phyloP scores from a whole-genome alignment of 192 early-diverging fungal genomes.

The Coemansia sp. region DNA sequence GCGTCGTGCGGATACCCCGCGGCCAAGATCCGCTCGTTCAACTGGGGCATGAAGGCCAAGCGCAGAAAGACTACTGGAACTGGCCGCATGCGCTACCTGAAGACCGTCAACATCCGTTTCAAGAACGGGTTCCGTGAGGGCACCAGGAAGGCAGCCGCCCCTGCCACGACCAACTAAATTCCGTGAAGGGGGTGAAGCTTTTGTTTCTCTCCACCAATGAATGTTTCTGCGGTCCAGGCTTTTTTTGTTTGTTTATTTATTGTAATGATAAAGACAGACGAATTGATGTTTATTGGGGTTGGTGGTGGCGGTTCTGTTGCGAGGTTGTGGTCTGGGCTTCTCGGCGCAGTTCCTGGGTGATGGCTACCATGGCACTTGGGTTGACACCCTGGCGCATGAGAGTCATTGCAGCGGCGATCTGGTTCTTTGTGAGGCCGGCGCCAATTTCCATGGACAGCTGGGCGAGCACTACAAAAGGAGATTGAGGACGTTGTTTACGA shows the following conservation, averaged over 20 bases:
- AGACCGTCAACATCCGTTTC: constrained; percentile 86
- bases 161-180: constrained; percentile 21
- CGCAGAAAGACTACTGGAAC: constrained; percentile 99
- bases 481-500: not conserved
- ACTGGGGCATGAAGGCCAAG: constrained; percentile 95
- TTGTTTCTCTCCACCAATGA: too few relatives aligned
- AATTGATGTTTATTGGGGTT: not conserved
- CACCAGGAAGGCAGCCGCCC: constrained; percentile 15
- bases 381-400: constrained; percentile 46
- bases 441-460: constrained; percentile 33
- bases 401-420: constrained; percentile 37
- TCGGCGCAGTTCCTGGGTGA: constrained; percentile 44
- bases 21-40: constrained; percentile 95
- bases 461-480: constrained; percentile 30
- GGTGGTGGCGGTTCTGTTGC: not conserved
- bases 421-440: constrained; percentile 39
- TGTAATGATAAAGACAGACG: not conserved
- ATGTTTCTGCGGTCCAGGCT: too few relatives aligned
- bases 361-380: constrained; percentile 41
- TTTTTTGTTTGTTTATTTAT: not conserved
- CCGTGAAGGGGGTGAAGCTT: not conserved
- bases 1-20: constrained; percentile 98
- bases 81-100: constrained; percentile 96
- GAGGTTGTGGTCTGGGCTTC: constrained; percentile 12
- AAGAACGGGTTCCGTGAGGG: constrained; percentile 98